Evolutionary conservation across 805 yeast genomes (phyloP), one percentile per base, ranked within the genome.

Genomic region (Wickerhamomyces bisporus): DNA sequence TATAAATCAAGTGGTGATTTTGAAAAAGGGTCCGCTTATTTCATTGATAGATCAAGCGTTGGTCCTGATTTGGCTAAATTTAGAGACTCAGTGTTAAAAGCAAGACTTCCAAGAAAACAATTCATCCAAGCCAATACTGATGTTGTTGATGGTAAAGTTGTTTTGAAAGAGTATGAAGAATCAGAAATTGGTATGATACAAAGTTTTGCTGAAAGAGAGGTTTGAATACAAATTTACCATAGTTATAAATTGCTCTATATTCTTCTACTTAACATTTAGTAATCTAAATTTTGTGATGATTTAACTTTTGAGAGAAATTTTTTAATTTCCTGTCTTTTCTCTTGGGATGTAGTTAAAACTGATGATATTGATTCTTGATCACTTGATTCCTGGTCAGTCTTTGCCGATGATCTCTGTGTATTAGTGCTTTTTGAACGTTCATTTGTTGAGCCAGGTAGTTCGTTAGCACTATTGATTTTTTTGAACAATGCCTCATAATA

Each of bases 91-190:
- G 87, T 87, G 12, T 64, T 87, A 43, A 63, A 66, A 32, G 81
- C 84, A 57, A 84, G 86, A 62, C 68, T 81, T 49, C 95, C 96
- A 44, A 75, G 96, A 60, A 81, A 79, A 60, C 94, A 86, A 58
- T 74, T 81, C 48, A 77, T 87, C 40, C 96, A 87, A 62, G 86
- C 88, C 20, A 87, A 87, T 61, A 82, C 95, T 8, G 49, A 63
- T 19, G 44, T 76, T 32, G 48, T 56, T 12, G 65, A 53, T 9
- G 58, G 56, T 6, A 47, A 50, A 33, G 78, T 81, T 24, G 69
- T 62, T 29, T 67, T 86, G n/a, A 70, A 68, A 40, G 95, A 85
- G 55, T 87, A 87, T 51, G 80, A 75, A 20, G 91, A 84, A 55
- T 69, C 79, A 11, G 79, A 78, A 47, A 65, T 68, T 26, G 95